These are phyloP conservation scores for Verticillium dahliae DNA, from an alignment of 2,329 filamentous ascomycete genomes.

Conservation along the genomic window DNA sequence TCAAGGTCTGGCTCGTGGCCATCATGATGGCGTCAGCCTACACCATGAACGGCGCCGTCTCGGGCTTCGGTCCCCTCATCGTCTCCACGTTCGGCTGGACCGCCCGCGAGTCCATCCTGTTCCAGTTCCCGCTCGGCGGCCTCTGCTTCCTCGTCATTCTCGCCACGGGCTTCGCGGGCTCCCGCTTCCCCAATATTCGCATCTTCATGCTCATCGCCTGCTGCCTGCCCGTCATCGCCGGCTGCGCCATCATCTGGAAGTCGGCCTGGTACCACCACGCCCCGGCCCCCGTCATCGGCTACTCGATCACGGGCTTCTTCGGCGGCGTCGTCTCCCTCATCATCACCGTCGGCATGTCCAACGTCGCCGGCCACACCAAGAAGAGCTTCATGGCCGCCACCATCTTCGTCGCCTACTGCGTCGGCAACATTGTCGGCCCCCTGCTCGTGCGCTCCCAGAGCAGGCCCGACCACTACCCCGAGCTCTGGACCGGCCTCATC, in stretches of 20 bases:
- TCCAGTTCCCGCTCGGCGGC: slow-evolving; percentile 68
- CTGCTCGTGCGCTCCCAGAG: slow-evolving; percentile 64
- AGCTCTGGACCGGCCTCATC: slow-evolving; percentile 64
- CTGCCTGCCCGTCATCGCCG: slow-evolving; percentile 68
- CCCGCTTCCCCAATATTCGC: slow-evolving; percentile 54
- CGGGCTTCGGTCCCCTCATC: slow-evolving; percentile 65
- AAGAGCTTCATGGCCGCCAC: slow-evolving; percentile 70
- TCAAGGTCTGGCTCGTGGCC: slow-evolving; percentile 57
- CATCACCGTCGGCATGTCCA: slow-evolving; percentile 50
- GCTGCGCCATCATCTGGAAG: slow-evolving; percentile 71
- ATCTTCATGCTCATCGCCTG: slow-evolving; percentile 58
- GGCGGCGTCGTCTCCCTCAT: slow-evolving; percentile 59
- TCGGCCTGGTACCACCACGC: slow-evolving; percentile 57
- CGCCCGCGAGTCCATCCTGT: slow-evolving; percentile 58
- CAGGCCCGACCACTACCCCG: slow-evolving; percentile 60
- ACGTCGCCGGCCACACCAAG: slow-evolving; percentile 71
- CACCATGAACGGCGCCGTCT: slow-evolving; percentile 65
- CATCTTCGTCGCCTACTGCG: slow-evolving; percentile 69
- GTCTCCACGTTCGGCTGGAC: slow-evolving; percentile 65
- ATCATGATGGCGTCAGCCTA: slow-evolving; percentile 67
- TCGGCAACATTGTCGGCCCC: slow-evolving; percentile 70
- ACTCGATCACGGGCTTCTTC: slow-evolving; percentile 67
- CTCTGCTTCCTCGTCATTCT: slow-evolving; percentile 63
- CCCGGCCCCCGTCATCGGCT: slow-evolving; percentile 61
- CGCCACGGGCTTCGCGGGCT: slow-evolving; percentile 57